Evolutionary conservation across 2,329 filamentous ascomycete genomes (phyloP).

Genomic region (Alternaria conjuncta): DNA sequence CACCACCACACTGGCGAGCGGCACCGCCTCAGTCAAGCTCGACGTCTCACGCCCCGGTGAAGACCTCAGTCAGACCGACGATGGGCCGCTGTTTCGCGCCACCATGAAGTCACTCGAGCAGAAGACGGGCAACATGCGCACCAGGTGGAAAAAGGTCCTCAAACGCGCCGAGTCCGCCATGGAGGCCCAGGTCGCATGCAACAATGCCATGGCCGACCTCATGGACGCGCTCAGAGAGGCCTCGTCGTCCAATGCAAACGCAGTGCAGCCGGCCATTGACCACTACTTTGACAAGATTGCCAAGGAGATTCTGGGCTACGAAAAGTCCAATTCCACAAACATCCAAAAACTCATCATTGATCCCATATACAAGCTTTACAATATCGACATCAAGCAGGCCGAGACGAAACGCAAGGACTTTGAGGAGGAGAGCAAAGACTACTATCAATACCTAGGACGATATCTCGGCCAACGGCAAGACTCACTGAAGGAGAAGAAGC

Average conservation of each 20-base stretch:
- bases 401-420: slow-evolving; percentile 97
- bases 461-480: slow-evolving; percentile 97
- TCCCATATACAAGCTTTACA: slow-evolving; percentile 88
- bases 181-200: slow-evolving; percentile 78
- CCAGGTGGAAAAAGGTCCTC: slow-evolving; percentile 93
- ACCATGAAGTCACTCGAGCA: slow-evolving; percentile 97
- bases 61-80: slow-evolving; percentile 79
- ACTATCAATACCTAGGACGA: slow-evolving; percentile 91
- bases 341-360: slow-evolving; percentile 95
- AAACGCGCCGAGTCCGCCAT: slow-evolving; percentile 92
- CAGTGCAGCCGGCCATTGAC: slow-evolving; percentile 94
- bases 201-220: slow-evolving; percentile 82
- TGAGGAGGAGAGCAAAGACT: slow-evolving; percentile 98
- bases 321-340: slow-evolving; percentile 81
- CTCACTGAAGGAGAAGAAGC: slow-evolving; percentile 96
- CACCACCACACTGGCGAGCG: slow-evolving; percentile 47
- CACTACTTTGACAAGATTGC: slow-evolving; percentile 99
- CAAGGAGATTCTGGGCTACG: slow-evolving; percentile 84
- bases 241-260: slow-evolving; percentile 89
- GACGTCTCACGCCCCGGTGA: slow-evolving; percentile 89
- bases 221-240: slow-evolving; percentile 87
- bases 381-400: slow-evolving; percentile 95
- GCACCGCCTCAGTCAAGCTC: slow-evolving; percentile 67
- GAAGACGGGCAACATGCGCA: slow-evolving; percentile 92
- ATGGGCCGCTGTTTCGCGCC: slow-evolving; percentile 93